These are phyloP conservation scores for Trichoderma hamatum DNA, from an alignment of 2,329 filamentous ascomycete genomes.

Conservation along the genomic window DNA sequence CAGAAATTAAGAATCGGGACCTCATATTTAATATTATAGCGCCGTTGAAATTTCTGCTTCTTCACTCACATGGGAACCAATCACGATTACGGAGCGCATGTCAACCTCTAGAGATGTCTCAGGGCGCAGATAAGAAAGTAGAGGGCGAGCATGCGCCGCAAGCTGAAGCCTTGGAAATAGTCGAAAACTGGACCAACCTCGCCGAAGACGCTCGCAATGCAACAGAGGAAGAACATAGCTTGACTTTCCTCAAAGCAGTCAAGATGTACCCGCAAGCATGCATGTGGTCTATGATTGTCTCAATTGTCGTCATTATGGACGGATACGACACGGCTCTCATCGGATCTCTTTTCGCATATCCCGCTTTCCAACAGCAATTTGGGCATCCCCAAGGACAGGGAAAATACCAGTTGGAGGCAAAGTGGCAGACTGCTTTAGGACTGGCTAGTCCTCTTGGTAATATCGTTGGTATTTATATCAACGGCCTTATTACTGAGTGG, in stretches of 20 bases:
- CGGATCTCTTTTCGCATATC: conserved; percentile 43
- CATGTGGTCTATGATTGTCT: conserved; percentile 42
- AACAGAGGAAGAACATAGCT: not conserved
- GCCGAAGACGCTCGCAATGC: conserved; percentile 2
- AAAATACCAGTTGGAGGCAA: conserved; percentile 41
- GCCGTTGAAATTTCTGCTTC: not conserved
- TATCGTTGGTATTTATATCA: conserved; percentile 47
- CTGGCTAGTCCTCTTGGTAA: conserved; percentile 50
- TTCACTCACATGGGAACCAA: not conserved
- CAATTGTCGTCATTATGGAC: conserved; percentile 48
- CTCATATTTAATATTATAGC: not conserved
- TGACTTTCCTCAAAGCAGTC: conserved; percentile 32
- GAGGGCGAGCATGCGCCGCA: not conserved
- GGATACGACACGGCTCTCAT: conserved; percentile 44
- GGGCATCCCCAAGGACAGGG: not conserved
- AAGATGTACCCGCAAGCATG: conserved; percentile 41
- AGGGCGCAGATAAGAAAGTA: not conserved
- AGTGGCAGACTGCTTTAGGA: conserved; percentile 55
- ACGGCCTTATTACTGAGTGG: not conserved
- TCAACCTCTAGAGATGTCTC: not conserved
- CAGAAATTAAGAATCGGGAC: not conserved
- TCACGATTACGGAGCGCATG: not conserved
- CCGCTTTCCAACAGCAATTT: conserved; percentile 14
- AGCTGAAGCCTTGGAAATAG: not conserved
- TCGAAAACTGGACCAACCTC: not conserved